phyloP scores from a whole-genome alignment of 495 filamentous ascomycete genomes.

The Staphylotrichum longicolle region DNA sequence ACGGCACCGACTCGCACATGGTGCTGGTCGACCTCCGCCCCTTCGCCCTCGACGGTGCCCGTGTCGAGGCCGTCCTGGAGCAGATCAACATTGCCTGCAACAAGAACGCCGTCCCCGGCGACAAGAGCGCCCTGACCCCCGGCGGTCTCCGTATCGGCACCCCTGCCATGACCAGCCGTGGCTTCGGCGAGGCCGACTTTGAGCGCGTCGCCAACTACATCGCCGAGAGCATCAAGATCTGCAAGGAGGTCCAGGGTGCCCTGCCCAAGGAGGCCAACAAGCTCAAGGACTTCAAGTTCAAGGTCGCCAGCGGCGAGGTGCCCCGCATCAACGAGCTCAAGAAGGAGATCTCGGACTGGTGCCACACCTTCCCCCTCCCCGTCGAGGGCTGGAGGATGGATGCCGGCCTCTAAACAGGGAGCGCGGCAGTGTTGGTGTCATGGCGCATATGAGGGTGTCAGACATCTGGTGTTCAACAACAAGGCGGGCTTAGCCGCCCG shows the following conservation, averaged over 20 bases:
- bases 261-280: constrained; percentile 97
- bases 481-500: background rate
- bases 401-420: constrained; percentile 43
- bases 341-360: constrained; percentile 89
- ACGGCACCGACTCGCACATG: constrained; percentile 98
- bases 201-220: constrained; percentile 88
- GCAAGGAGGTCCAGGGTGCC: constrained; percentile 75
- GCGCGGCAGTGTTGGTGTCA: background rate
- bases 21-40: constrained; percentile 88
- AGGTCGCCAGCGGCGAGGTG: constrained; percentile 74
- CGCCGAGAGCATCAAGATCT: constrained; percentile 74
- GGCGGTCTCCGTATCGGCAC: constrained; percentile 94
- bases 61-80: constrained; percentile 94
- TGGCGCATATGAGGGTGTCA: background rate
- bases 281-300: constrained; percentile 98
- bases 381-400: constrained; percentile 63
- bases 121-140: constrained; percentile 95
- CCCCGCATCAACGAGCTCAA: constrained; percentile 75
- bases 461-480: constrained; percentile 25
- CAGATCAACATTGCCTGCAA: constrained; percentile 98
- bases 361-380: constrained; percentile 87
- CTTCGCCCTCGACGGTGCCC: constrained; percentile 81
- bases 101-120: constrained; percentile 98
- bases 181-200: constrained; percentile 92
- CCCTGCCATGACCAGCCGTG: constrained; percentile 94